Percentiles rank a stretch among this genome's conserved stretches.
Conservation (phyloP, 371 early-diverging fungal species). For the Mortierella sp. region DNA sequence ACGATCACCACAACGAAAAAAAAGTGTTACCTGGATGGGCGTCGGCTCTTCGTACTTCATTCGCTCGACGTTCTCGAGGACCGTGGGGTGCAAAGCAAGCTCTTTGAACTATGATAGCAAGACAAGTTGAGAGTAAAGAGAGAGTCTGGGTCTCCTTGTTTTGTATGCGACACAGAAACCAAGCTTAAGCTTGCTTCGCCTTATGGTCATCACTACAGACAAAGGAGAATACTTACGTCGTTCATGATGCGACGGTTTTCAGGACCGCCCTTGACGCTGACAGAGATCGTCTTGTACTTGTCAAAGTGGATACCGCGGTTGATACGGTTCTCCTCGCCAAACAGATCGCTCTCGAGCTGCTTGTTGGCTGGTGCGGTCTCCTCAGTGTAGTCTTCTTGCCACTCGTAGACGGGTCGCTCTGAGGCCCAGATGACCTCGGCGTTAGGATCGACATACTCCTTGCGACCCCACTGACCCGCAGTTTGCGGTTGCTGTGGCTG, state of each 20-base stretch:
- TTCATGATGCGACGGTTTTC: slow-evolving; percentile 11
- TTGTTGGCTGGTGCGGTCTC: slow-evolving; percentile 31
- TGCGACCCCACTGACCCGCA: slow-evolving; percentile 1
- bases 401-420: slow-evolving; percentile 34
- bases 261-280: slow-evolving; percentile 34
- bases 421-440: slow-evolving; percentile 11
- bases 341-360: slow-evolving; percentile 34
- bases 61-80: slow-evolving; percentile 70
- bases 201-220: background rate
- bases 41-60: slow-evolving; percentile 75
- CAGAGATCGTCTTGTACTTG: slow-evolving; percentile 22
- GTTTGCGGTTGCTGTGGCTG: background rate
- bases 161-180: background rate
- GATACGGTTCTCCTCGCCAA: slow-evolving; percentile 18
- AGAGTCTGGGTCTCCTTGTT: background rate
- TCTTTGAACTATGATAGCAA: slow-evolving; percentile 59
- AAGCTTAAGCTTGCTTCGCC: background rate
- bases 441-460: slow-evolving; percentile 11
- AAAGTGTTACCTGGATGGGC: slow-evolving; percentile 68
- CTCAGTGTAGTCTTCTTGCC: slow-evolving; percentile 28
- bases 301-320: slow-evolving; percentile 29
- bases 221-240: slow-evolving; percentile 17
- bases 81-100: slow-evolving; percentile 62
- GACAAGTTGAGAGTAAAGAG: background rate
- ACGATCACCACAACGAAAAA: background rate